phyloP scores from a whole-genome alignment of 2,329 filamentous ascomycete genomes.

The Colletotrichum noveboracense region DNA sequence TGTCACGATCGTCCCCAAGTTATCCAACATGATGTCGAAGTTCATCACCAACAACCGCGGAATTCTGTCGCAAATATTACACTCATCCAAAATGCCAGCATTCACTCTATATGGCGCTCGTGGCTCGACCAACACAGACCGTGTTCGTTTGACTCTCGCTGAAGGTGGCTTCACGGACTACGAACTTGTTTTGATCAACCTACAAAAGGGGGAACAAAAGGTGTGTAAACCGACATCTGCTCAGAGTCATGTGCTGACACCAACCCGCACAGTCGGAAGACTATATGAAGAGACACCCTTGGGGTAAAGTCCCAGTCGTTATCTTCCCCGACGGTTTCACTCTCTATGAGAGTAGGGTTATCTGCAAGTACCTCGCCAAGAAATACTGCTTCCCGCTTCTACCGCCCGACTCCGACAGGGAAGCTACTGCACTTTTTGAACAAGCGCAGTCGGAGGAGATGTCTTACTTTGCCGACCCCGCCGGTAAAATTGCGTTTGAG shows the following conservation, averaged over 20 bases:
- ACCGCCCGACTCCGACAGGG: constrained; percentile 39
- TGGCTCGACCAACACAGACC: constrained; percentile 47
- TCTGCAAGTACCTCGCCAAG: constrained; percentile 50
- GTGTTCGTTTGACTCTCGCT: constrained; percentile 46
- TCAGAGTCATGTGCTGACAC: constrained; percentile 27
- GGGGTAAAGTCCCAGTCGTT: constrained; percentile 46
- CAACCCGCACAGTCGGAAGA: constrained; percentile 35
- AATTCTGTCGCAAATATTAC: constrained; percentile 32
- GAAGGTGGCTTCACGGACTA: constrained; percentile 49
- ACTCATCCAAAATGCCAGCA: constrained; percentile 42
- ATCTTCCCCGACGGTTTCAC: constrained; percentile 44
- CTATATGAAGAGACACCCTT: constrained; percentile 43
- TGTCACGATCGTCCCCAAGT: neutral
- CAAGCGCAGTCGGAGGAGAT: constrained; percentile 46
- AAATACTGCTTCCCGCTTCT: constrained; percentile 52
- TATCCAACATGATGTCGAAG: constrained; percentile 30
- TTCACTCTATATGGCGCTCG: constrained; percentile 46
- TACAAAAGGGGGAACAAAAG: constrained; percentile 47
- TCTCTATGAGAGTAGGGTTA: constrained; percentile 51
- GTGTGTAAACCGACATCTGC: constrained; percentile 27
- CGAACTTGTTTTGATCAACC: constrained; percentile 40
- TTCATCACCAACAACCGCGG: constrained; percentile 26
- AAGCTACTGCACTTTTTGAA: constrained; percentile 47
- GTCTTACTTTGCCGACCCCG: constrained; percentile 48
- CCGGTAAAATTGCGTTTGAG: constrained; percentile 47